These are phyloP conservation scores for Dimargaris cristalligena DNA, from an alignment of 192 early-diverging fungal genomes.

Conservation along the genomic window DNA sequence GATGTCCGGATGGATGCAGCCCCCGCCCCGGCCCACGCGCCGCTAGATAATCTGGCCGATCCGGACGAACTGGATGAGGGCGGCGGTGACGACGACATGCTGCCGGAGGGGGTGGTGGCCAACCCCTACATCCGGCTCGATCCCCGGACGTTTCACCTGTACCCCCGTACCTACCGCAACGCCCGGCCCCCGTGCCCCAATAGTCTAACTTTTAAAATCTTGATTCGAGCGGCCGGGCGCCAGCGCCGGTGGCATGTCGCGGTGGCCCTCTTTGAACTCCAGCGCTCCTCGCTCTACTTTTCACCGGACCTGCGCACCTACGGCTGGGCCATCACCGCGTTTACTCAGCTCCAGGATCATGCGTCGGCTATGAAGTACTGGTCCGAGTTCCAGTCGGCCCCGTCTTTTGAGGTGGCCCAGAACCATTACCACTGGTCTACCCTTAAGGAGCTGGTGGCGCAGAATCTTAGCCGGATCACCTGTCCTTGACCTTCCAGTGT, in stretches of 20 bases:
- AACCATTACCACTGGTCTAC: slow-evolving; percentile 1
- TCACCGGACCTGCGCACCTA: slow-evolving; percentile 3
- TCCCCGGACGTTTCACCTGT: not conserved
- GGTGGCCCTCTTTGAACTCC: slow-evolving; percentile 1
- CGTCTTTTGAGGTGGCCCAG: slow-evolving; percentile 5
- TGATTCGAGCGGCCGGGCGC: not conserved
- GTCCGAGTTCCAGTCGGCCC: slow-evolving; percentile 7
- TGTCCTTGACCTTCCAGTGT: too few relatives aligned
- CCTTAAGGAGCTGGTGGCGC: not conserved
- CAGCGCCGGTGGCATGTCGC: not conserved
- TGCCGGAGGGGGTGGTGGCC: not conserved
- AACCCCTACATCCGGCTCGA: not conserved
- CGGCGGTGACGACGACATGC: not conserved
- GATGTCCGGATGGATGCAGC: not conserved
- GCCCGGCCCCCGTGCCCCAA: slow-evolving; percentile 4
- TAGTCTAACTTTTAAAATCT: slow-evolving; percentile 6
- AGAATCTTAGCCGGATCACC: too few relatives aligned
- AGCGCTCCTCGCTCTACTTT: not conserved
- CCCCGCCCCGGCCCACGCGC: not conserved
- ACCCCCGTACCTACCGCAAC: not conserved
- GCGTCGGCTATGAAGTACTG: slow-evolving; percentile 2
- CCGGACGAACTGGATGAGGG: not conserved
- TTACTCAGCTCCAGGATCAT: not conserved
- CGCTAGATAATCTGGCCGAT: not conserved
- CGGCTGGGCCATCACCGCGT: slow-evolving; percentile 5